These are phyloP conservation scores for Akanthomyces lecanii DNA, from an alignment of 2,329 filamentous ascomycete species.

Conservation along the genomic window DNA sequence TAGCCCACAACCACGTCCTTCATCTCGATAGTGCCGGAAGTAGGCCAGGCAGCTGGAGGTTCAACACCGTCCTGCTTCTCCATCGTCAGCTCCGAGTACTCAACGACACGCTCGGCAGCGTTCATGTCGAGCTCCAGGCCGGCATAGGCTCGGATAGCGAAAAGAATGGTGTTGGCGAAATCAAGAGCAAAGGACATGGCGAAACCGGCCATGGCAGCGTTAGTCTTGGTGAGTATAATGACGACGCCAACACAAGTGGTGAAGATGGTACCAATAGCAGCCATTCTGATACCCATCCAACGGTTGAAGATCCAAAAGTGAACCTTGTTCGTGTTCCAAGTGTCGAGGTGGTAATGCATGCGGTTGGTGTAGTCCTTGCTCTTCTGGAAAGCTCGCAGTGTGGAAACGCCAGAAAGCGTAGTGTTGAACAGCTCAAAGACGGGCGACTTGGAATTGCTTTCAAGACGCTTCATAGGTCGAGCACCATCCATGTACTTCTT, in stretches of 20 bases:
- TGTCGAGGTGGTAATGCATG: constrained; percentile 68
- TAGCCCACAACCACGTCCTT: constrained; percentile 68
- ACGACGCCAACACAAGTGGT: constrained; percentile 60
- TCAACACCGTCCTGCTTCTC: constrained; percentile 59
- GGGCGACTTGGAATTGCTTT: constrained; percentile 72
- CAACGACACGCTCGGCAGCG: constrained; percentile 68
- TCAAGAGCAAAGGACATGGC: constrained; percentile 69
- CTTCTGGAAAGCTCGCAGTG: constrained; percentile 73
- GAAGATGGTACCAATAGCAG: constrained; percentile 65
- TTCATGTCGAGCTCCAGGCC: constrained; percentile 77
- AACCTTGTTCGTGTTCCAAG: constrained; percentile 61
- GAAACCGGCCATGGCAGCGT: constrained; percentile 71
- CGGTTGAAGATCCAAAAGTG: constrained; percentile 69
- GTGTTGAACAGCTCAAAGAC: constrained; percentile 78
- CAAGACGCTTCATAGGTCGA: constrained; percentile 70
- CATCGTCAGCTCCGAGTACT: constrained; percentile 66
- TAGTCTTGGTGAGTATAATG: constrained; percentile 56
- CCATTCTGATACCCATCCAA: constrained; percentile 73
- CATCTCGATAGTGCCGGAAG: constrained; percentile 69
- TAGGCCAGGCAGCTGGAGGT: constrained; percentile 70
- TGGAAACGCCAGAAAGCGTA: constrained; percentile 66
- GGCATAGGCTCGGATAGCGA: constrained; percentile 63
- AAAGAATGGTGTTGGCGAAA: constrained; percentile 61
- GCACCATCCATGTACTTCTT: constrained; percentile 64
- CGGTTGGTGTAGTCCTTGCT: constrained; percentile 59